phyloP scores from a whole-genome alignment of 208 protist species.

The Acanthamoeba divionensis region DNA sequence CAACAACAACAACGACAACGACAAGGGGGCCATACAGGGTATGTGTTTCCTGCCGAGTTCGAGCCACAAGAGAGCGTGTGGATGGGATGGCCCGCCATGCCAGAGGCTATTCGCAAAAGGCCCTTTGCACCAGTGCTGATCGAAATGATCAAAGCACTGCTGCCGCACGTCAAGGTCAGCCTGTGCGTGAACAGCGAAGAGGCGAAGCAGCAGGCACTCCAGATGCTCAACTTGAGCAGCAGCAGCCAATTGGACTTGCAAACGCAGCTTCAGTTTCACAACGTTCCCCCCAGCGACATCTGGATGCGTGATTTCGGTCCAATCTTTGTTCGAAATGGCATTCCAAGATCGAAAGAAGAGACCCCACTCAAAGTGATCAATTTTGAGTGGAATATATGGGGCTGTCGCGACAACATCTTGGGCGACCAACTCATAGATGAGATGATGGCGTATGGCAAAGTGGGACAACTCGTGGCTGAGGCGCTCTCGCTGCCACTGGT shows the following conservation, averaged over 20 bases:
- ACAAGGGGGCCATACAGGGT: no score
- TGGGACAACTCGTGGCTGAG: background rate
- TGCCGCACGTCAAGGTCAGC: background rate
- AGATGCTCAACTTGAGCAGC: no score
- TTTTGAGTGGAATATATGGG: constrained; percentile 31
- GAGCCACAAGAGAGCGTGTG: constrained; percentile 28
- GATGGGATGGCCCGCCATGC: background rate
- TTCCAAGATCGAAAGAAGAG: background rate
- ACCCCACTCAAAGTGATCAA: constrained; percentile 10
- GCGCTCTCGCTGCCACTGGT: background rate
- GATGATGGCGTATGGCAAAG: background rate
- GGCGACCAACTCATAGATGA: background rate
- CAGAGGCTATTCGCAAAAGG: background rate
- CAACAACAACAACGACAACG: no score
- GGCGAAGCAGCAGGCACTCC: background rate
- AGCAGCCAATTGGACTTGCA: no score
- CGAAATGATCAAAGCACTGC: constrained; percentile 20
- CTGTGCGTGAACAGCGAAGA: background rate
- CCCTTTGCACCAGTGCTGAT: background rate
- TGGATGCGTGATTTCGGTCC: constrained; percentile 66
- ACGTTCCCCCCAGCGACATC: background rate
- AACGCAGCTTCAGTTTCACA: background rate
- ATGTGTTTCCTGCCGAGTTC: constrained; percentile 39
- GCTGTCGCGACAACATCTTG: background rate
- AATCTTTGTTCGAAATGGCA: constrained; percentile 42